Conservation (phyloP, 495 filamentous ascomycete species). For the Lophium mytilinum region DNA sequence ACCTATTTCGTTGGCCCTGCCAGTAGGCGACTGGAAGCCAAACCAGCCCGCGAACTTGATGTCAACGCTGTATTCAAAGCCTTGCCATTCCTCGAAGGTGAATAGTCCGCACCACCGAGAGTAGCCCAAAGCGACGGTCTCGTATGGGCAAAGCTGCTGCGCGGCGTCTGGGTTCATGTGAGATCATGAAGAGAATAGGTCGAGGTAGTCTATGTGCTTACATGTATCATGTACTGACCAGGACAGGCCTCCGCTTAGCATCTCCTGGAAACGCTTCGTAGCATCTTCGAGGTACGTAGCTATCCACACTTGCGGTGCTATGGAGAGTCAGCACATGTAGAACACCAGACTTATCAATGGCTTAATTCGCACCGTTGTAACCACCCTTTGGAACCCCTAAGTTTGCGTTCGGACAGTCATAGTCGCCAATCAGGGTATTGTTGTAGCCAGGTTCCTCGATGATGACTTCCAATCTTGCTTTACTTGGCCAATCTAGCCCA, state of each 20-base stretch:
- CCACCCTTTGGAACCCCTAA: conserved; percentile 17
- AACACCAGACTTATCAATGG: not conserved
- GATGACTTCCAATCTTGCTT: conserved; percentile 44
- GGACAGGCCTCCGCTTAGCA: conserved; percentile 28
- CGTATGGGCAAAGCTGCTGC: conserved; percentile 50
- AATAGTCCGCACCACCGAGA: conserved; percentile 49
- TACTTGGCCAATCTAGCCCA: conserved; percentile 48
- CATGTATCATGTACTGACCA: conserved; percentile 20
- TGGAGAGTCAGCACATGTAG: not conserved
- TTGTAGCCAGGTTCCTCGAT: conserved; percentile 41
- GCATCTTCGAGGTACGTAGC: conserved; percentile 42
- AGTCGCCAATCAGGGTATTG: conserved; percentile 33
- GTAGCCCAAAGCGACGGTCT: conserved; percentile 53
- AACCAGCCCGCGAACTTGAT: conserved; percentile 48
- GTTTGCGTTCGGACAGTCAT: conserved; percentile 32
- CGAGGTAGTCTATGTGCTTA: not conserved
- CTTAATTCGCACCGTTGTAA: conserved; percentile 16
- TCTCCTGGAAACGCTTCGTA: conserved; percentile 39
- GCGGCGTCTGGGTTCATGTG: conserved; percentile 45
- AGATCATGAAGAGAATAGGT: conserved; percentile 33
- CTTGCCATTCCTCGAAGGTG: conserved; percentile 49
- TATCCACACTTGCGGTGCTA: conserved; percentile 34
- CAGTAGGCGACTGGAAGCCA: conserved; percentile 52
- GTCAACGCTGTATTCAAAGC: conserved; percentile 50
- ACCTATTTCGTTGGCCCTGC: conserved; percentile 55